phyloP scores from a whole-genome alignment of 345 rosid species.

The Sisymbrium irio region DNA sequence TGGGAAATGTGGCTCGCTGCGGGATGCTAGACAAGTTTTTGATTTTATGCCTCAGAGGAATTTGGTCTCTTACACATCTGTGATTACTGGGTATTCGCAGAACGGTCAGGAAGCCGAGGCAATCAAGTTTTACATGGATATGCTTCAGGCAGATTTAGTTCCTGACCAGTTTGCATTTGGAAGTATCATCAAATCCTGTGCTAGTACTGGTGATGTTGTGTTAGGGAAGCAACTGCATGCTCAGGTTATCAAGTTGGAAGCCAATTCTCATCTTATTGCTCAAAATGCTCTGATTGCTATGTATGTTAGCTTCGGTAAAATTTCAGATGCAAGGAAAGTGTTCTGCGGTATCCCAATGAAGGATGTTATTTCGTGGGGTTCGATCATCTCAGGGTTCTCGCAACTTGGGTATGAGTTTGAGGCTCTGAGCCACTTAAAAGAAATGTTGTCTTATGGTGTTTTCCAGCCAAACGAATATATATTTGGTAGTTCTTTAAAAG shows the following conservation, averaged over 20 bases:
- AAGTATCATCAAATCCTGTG: constrained; percentile 52
- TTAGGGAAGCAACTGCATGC: constrained; percentile 60
- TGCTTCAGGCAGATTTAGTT: constrained; percentile 42
- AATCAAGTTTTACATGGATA: constrained; percentile 40
- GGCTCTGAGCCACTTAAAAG: constrained; percentile 45
- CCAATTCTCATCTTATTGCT: constrained; percentile 41
- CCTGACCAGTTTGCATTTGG: constrained; percentile 59
- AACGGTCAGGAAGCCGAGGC: constrained; percentile 48
- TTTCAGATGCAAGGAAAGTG: constrained; percentile 47
- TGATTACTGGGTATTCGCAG: constrained; percentile 79
- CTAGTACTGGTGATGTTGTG: constrained; percentile 33
- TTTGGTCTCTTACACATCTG: constrained; percentile 76
- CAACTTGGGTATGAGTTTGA: constrained; percentile 54
- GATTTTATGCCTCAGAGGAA: constrained; percentile 64
- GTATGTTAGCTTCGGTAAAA: constrained; percentile 49
- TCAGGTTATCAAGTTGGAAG: constrained; percentile 48
- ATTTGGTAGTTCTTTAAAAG: constrained; percentile 56
- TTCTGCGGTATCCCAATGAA: constrained; percentile 40
- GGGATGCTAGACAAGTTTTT: constrained; percentile 61
- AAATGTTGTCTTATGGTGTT: constrained; percentile 47
- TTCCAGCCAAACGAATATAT: constrained; percentile 52
- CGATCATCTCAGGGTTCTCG: constrained; percentile 53
- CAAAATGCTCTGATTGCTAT: constrained; percentile 63
- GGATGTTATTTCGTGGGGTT: constrained; percentile 69
- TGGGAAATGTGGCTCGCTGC: constrained; percentile 68